Evolutionary conservation across 257 asterid species (phyloP), one percentile per base, ranked within the genome.

Genomic region (Salvia rosmarinus): DNA sequence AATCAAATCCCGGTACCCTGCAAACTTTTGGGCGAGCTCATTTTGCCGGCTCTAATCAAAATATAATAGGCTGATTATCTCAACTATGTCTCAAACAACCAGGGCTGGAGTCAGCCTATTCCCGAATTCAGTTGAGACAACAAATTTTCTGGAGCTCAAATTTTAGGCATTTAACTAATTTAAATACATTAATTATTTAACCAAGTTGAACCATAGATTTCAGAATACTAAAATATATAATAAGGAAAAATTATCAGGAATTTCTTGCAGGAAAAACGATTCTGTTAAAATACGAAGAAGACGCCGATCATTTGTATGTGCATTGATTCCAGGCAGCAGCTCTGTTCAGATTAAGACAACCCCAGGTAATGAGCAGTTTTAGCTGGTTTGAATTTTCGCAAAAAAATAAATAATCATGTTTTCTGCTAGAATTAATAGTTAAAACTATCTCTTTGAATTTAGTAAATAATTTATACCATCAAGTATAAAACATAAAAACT

Each of bases 71-170:
- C n/a, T n/a, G n/a, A n/a, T n/a, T 92, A 90, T 75, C 81, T 92
- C 28, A 69, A 83, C 37, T 92, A 84, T 64, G 81, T 74, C 4
- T 28, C 81, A n/a, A 75, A 42, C 75, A 85, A 88, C 54, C 34
- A 77, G 52, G 96, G 71, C 0, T 92, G 92, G 95, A 85, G 95
- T 54, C 89, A 81, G 9, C 6, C 73, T 59, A 85, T 64, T 28
- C 28, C 89, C 3, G 98, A 92, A 73, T 92, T 92, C 79, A 90
- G 98, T 68, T 92, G 98, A 96, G 98, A 92, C 63, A 84, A 83
- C 79, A 92, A 92, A 74, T 86, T 86, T 74, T 87, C 88, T 13
- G 98, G 98, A 32, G 95, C 77, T 62, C 96, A 92, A 72, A 81
- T 80, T 63, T 80, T 91, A 76, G 96, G 97, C 77, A 79, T 50